Evolutionary conservation across 2,329 filamentous ascomycete species (phyloP).

Genomic region (Fusarium tupiense): DNA sequence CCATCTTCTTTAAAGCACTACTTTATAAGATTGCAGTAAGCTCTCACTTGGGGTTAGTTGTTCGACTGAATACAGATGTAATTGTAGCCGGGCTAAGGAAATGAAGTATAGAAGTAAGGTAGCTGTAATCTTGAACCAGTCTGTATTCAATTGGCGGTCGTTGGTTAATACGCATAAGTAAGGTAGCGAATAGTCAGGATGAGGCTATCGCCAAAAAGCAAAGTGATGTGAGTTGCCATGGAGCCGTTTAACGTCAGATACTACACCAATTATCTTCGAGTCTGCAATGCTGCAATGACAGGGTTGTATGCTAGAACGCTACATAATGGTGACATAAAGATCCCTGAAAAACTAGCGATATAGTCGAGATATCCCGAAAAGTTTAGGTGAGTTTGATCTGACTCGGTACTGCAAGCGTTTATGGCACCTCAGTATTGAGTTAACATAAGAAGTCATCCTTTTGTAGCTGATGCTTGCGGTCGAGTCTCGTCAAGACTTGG

Average conservation of each 20-base stretch:
- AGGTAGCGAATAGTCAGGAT: background rate
- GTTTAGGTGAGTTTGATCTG: background rate
- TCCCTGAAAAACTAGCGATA: slow-evolving; percentile 29
- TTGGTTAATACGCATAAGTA: background rate
- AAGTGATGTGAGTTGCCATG: background rate
- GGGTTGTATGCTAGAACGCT: slow-evolving; percentile 29
- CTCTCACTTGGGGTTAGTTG: background rate
- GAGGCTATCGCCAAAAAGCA: background rate
- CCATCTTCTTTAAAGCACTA: background rate
- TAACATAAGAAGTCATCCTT: background rate
- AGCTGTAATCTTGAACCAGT: background rate
- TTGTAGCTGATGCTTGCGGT: background rate
- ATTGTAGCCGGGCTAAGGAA: background rate
- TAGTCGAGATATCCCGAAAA: slow-evolving; percentile 7
- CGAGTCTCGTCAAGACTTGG: background rate
- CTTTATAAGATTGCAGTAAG: background rate
- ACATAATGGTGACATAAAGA: slow-evolving; percentile 28
- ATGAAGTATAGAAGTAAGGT: background rate
- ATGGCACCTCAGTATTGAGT: background rate
- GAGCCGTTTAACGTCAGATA: background rate
- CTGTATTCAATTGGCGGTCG: background rate
- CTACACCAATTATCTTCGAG: background rate
- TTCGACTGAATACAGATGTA: background rate
- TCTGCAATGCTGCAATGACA: slow-evolving; percentile 24
- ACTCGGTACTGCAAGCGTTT: background rate